phyloP scores from a whole-genome alignment of 176 grass and related monocot species.

The Saccharum officinarum region DNA sequence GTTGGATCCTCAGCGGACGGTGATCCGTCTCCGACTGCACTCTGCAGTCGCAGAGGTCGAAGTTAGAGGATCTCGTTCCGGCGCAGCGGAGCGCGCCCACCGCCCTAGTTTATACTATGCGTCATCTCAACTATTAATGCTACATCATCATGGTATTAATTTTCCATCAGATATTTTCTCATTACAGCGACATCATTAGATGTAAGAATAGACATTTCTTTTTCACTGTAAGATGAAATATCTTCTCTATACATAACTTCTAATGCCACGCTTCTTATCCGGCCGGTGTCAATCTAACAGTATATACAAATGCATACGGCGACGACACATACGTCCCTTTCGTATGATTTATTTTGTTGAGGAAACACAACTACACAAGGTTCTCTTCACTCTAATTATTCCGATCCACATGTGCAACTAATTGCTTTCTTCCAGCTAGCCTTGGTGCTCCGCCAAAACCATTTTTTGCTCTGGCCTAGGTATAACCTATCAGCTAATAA shows the following conservation, averaged over 20 bases:
- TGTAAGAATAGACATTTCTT: not conserved
- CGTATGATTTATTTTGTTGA: conserved; percentile 9
- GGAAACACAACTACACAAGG: not conserved
- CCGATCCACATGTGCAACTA: not conserved
- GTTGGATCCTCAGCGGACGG: no score
- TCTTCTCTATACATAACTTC: not conserved
- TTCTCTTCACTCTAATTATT: not conserved
- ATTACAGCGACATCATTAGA: not conserved
- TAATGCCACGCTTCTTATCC: not conserved
- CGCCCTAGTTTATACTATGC: no score
- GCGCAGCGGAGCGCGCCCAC: no score
- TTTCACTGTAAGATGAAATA: not conserved
- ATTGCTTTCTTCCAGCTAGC: not conserved
- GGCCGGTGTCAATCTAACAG: not conserved
- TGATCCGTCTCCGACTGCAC: no score
- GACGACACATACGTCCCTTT: not conserved
- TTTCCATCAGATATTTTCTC: not conserved
- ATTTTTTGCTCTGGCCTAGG: not conserved
- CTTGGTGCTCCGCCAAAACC: not conserved
- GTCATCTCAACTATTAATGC: no score
- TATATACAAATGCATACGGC: not conserved
- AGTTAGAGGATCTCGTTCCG: no score
- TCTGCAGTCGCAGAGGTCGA: no score
- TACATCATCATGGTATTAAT: no score
- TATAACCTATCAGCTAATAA: not conserved